Conservation (phyloP, 306 rosid species). For the Quercus mongolica region DNA sequence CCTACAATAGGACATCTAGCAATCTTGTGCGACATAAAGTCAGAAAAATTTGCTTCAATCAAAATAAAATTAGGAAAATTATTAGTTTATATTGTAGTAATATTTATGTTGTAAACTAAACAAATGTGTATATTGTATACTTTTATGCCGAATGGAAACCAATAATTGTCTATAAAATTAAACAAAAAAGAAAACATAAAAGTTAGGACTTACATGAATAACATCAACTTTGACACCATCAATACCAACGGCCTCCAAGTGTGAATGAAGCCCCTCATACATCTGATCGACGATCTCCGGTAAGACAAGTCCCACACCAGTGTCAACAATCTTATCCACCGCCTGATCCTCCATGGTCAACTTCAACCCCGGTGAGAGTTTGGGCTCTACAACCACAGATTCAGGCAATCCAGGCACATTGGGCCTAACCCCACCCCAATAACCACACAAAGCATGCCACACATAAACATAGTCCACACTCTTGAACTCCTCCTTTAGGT, state of each 20-base stretch:
- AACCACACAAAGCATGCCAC: slow-evolving; percentile 95
- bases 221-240: slow-evolving; percentile 97
- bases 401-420: slow-evolving; percentile 54
- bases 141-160: no score
- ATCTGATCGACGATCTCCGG: slow-evolving; percentile 55
- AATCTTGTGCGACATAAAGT: background rate
- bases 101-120: no score
- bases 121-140: no score
- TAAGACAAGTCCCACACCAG: slow-evolving; percentile 69
- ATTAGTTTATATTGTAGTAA: no score
- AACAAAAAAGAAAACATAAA: background rate
- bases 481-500: slow-evolving; percentile 58
- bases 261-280: slow-evolving; percentile 83
- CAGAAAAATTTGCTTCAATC: background rate
- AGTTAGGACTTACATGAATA: slow-evolving; percentile 61
- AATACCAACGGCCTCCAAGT: slow-evolving; percentile 60
- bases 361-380: slow-evolving; percentile 51
- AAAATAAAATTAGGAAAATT: no score
- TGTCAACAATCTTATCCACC: slow-evolving; percentile 72
- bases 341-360: slow-evolving; percentile 85
- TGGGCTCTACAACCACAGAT: slow-evolving; percentile 43
- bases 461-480: slow-evolving; percentile 73
- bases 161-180: no score
- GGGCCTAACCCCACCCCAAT: slow-evolving; percentile 96
- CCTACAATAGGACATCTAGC: background rate